Evolutionary conservation across 306 rosid genomes (phyloP), one percentile per base, ranked within the genome.

Genomic region (Styphnolobium japonicum): DNA sequence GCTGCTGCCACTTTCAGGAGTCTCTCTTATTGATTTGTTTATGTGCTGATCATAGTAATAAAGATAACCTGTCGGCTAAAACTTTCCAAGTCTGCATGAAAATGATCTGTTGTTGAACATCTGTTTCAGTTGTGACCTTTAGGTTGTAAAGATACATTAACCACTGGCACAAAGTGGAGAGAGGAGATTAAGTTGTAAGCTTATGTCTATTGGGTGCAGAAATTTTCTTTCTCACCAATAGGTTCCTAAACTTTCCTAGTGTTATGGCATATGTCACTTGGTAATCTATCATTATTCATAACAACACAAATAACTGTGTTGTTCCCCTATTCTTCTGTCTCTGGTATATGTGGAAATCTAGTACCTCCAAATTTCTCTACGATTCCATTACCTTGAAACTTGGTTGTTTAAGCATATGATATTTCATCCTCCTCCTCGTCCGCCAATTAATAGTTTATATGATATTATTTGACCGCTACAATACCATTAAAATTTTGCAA

Each of bases 371-470:
- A 40, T 40, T 72, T 73, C 10, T 10, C 0, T 27, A 18, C 39
- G 74, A 51, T 80, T 56, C 51, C 11, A 22, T 16, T 56, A 12
- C 56, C 52, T 15, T 49, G 72, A 62, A 22, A 15, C 39, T 43
- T 58, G 58, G 42, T 67, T 78, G 34, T 63, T 46, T 63, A 78
- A 67, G 76, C 22, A 49, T 64, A 51, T 66, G 56, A 36, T 53
- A 16, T 77, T 34, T 45, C 63, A 42, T 70, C 2, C 16, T 78
- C 65, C 48, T 33, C 23, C 53, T 64, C 45, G 16, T 15, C 56
- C n/a, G 4, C 68, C 27, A 78, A 18, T 42, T 14, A 77, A 4
- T 27, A 14, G 36, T 27, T 66, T 8, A 22, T 42, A 9, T 25
- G 40, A 51, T 19, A 21, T 31, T 40, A 33, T 68, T 68, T 56